These are phyloP conservation scores for Yamadazyma atmosphaerica DNA, from an alignment of 1,139 yeast species.

Conservation along the genomic window DNA sequence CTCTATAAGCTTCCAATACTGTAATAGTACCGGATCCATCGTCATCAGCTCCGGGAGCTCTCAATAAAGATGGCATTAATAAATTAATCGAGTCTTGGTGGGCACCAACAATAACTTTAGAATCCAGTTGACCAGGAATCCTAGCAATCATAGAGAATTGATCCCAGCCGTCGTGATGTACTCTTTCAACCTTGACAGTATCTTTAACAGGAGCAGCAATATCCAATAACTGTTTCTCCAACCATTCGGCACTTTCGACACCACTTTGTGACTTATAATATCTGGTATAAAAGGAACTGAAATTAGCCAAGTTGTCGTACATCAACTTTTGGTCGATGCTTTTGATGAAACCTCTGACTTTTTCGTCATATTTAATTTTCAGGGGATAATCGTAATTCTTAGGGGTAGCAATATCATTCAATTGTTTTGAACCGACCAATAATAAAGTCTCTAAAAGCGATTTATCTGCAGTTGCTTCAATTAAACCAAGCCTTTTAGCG, in stretches of 20 bases:
- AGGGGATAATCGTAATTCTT: conserved; percentile 56
- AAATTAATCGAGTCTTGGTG: conserved; percentile 87
- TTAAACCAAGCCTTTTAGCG: conserved; percentile 31
- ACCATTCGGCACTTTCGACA: conserved; percentile 70
- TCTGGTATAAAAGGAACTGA: conserved; percentile 76
- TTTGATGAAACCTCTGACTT: conserved; percentile 41
- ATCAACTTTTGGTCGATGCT: conserved; percentile 48
- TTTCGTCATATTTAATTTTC: conserved; percentile 32
- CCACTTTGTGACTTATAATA: conserved; percentile 78
- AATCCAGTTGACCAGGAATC: conserved; percentile 38
- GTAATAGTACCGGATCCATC: conserved; percentile 90
- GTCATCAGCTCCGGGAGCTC: conserved; percentile 96
- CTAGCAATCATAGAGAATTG: conserved; percentile 43
- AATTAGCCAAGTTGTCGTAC: conserved; percentile 55
- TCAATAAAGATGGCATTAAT: conserved; percentile 63
- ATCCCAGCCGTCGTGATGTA: conserved; percentile 44
- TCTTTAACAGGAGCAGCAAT: conserved; percentile 40
- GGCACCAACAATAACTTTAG: conserved; percentile 74
- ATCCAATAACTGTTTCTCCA: conserved; percentile 49
- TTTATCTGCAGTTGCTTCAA: conserved; percentile 18
- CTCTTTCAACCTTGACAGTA: conserved; percentile 26
- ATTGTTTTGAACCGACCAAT: conserved; percentile 33
- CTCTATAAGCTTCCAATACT: conserved; percentile 69
- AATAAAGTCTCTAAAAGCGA: conserved; percentile 17
- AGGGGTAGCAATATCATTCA: conserved; percentile 19